Evolutionary conservation across 345 rosid species (phyloP).

Genomic region (Theobroma cacao): DNA sequence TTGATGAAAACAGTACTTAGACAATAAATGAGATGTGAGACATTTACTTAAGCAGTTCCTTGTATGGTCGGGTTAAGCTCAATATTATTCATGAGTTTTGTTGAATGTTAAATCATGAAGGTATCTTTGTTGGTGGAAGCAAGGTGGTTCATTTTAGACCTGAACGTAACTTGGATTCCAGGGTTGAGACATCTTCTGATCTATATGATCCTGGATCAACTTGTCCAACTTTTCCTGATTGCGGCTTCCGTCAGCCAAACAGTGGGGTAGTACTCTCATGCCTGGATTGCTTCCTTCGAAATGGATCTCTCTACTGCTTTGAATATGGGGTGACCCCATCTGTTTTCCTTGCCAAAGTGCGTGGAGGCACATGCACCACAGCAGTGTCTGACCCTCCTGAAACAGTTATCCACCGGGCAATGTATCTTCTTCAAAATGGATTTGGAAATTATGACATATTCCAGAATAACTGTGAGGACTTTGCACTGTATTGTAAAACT

Average conservation of each 20-base stretch:
- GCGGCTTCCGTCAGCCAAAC: conserved; percentile 77
- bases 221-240: conserved; percentile 77
- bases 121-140: conserved; percentile 95
- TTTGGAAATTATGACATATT: conserved; percentile 86
- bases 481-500: conserved; percentile 89
- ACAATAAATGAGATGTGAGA: not conserved
- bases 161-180: conserved; percentile 40
- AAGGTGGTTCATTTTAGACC: conserved; percentile 97
- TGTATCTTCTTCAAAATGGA: conserved; percentile 97
- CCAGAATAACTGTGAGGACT: conserved; percentile 93
- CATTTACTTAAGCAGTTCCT: not conserved
- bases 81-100: not conserved
- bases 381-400: conserved; percentile 65
- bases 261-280: conserved; percentile 90
- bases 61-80: conserved; percentile 12
- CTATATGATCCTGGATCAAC: conserved; percentile 42
- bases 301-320: conserved; percentile 75
- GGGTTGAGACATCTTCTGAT: conserved; percentile 37
- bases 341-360: conserved; percentile 66
- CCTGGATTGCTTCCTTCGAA: conserved; percentile 83
- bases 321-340: conserved; percentile 72
- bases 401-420: conserved; percentile 75
- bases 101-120: conserved; percentile 34
- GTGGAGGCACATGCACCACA: conserved; percentile 93
- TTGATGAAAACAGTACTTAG: not conserved